Evolutionary conservation across 768 basidiomycete species (phyloP), one percentile per base, ranked within the genome.

Genomic region (Lactifluus volemus): DNA sequence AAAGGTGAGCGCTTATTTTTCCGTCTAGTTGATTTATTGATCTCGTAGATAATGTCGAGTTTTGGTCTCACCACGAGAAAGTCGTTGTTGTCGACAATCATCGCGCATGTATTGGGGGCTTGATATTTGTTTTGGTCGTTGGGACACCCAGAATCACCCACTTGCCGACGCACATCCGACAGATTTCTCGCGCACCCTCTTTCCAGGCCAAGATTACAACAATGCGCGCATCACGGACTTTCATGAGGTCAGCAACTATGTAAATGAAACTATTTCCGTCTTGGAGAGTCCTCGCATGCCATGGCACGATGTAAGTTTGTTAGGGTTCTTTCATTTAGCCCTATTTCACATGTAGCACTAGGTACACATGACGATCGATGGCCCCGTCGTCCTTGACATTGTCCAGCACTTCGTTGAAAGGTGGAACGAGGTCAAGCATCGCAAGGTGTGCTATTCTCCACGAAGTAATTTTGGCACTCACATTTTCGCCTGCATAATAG

Each of bases 31-130:
- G 10, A 21, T 10, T 6, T 9, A 25, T 44, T 15, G 2, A 36
- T 38, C 9, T 49, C 21, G 15, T 61, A 87, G 89, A 92, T 68
- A 79, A 81, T 55, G 82, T 92, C 64, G 81, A 90, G 68, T 88
- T 92, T 72, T 96, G 92, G 92, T 88, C 85, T 30, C 94, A 95
- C 70, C 93, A 95, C 72, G 92, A 95, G 71, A 95, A 95, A 78
- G 83, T 92, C 49, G 89, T 94, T 21, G 82, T 92, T 29, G 85
- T 96, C 7, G 94, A 97, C 70, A 91, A 93, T 68, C 84, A 88
- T 67, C 79, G 76, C 53, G 92, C 90, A 2, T 89, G 87, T 66
- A 85, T 97, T 56, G 97, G 97, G 97, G 97, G 11, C 83, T 99
- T 30, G 97, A 99, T 71, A 78, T 97, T 17, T 98, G 93, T 76